A percentile compares a stretch with the other conserved stretches of the same genome.
phyloP scores from a whole-genome alignment of 164 flowering plant species.

The Vitis cinerea region DNA sequence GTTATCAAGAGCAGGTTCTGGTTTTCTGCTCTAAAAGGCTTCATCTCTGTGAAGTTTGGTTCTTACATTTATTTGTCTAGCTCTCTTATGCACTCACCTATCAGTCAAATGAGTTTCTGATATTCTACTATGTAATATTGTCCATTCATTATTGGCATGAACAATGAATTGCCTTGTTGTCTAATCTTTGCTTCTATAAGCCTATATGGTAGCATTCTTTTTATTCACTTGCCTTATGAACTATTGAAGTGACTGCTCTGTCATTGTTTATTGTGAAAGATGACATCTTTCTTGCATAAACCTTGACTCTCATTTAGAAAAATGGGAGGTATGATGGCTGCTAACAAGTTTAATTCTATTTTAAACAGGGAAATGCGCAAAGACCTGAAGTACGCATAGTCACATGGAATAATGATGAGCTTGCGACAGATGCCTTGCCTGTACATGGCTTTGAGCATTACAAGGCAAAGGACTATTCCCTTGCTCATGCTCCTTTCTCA shows the following conservation, averaged over 20 bases:
- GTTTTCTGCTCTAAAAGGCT: not conserved
- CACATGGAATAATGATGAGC: conserved; percentile 96
- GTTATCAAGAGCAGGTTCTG: not conserved
- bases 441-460: conserved; percentile 98
- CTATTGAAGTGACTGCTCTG: not conserved
- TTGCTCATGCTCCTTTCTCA: conserved; percentile 94
- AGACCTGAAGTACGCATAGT: conserved; percentile 95
- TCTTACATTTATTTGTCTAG: not conserved
- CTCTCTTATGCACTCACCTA: not conserved
- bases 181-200: not conserved
- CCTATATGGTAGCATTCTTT: not conserved
- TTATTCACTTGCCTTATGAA: not conserved
- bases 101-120: too few species aligned
- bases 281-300: not conserved
- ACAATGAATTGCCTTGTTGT: not conserved
- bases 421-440: conserved; percentile 94
- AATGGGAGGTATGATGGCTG: not conserved
- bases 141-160: not conserved
- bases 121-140: not conserved
- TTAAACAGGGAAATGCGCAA: conserved; percentile 87
- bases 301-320: not conserved
- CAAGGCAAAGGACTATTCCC: conserved; percentile 93
- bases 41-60: not conserved
- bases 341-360: conserved; percentile 3
- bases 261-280: not conserved